Percentiles rank a stretch among this genome's conserved stretches.
Evolutionary conservation across 257 asterid genomes (phyloP).

Genomic region (Voacanga thouarsii): DNA sequence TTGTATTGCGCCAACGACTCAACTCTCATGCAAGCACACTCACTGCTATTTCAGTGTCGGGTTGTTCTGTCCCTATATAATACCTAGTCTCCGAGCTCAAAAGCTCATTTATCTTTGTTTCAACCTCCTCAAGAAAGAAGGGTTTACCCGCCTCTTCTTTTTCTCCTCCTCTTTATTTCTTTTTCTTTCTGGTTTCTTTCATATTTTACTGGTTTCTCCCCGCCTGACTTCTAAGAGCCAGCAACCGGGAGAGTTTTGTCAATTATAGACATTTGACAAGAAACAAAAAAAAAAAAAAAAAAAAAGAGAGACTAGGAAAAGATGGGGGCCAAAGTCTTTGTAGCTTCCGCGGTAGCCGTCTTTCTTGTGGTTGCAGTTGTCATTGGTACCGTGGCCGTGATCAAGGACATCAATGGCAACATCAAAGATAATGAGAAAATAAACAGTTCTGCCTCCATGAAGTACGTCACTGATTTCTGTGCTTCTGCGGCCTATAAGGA

Average conservation of each 20-base stretch:
- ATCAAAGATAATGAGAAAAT: not conserved
- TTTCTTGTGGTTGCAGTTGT: constrained; percentile 58
- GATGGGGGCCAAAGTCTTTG: constrained; percentile 38
- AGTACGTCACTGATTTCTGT: constrained; percentile 48
- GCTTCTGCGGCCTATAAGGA: constrained; percentile 45
- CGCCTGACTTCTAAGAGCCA: not conserved
- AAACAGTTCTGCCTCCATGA: constrained; percentile 30
- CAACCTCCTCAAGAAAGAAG: not conserved
- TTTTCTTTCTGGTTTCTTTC: not conserved
- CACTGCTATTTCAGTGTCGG: no score
- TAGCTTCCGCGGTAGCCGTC: constrained; percentile 40
- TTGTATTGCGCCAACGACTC: no score
- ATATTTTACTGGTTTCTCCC: not conserved
- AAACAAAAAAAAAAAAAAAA: no score
- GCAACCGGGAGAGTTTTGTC: not conserved
- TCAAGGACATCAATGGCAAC: constrained; percentile 13
- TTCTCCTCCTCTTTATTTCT: not conserved
- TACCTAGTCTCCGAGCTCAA: not conserved
- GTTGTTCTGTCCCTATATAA: not conserved
- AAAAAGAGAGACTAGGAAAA: not conserved
- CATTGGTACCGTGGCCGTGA: constrained; percentile 45
- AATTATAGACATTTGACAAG: no score
- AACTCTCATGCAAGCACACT: not conserved
- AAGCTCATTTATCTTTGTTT: no score
- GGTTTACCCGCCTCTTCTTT: not conserved